phyloP scores from a whole-genome alignment of 257 asterid species.

The Solanum microdontum region DNA sequence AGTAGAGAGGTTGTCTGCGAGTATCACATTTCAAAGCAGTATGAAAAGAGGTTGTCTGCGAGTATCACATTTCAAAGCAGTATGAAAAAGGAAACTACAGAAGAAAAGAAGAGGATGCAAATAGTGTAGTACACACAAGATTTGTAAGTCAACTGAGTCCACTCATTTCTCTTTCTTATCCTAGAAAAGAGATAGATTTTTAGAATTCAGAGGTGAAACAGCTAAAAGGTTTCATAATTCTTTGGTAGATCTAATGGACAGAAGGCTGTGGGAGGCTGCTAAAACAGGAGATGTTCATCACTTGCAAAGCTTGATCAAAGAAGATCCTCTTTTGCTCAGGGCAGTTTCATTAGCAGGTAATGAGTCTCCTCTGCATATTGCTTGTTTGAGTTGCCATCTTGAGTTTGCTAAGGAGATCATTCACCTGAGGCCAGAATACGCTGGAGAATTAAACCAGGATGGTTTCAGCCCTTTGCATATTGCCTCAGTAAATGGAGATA shows the following conservation, averaged over 20 bases:
- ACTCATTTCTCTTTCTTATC: not conserved
- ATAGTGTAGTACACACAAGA: not conserved
- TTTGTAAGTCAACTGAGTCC: not conserved
- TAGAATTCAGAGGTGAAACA: not conserved
- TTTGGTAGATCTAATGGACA: not conserved
- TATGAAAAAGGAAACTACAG: not conserved
- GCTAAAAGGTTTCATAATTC: not conserved
- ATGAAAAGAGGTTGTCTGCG: not conserved
- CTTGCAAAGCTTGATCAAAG: not conserved
- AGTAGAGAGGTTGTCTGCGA: too few relatives aligned
- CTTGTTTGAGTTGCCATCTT: not conserved
- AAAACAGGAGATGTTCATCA: not conserved
- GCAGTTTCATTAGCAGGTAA: not conserved
- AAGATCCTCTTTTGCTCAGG: not conserved
- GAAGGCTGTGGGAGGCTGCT: not conserved
- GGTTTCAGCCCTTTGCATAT: slow-evolving; percentile 28
- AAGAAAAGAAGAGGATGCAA: not conserved
- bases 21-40: too few relatives aligned
- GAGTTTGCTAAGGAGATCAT: not conserved
- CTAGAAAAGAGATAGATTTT: not conserved
- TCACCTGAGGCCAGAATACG: not conserved
- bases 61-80: not conserved
- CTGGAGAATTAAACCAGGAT: slow-evolving; percentile 5
- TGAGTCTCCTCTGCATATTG: not conserved
- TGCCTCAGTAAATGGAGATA: slow-evolving; percentile 19